Evolutionary conservation across 2,329 filamentous ascomycete genomes (phyloP).

Genomic region (Sporothrix pallida): DNA sequence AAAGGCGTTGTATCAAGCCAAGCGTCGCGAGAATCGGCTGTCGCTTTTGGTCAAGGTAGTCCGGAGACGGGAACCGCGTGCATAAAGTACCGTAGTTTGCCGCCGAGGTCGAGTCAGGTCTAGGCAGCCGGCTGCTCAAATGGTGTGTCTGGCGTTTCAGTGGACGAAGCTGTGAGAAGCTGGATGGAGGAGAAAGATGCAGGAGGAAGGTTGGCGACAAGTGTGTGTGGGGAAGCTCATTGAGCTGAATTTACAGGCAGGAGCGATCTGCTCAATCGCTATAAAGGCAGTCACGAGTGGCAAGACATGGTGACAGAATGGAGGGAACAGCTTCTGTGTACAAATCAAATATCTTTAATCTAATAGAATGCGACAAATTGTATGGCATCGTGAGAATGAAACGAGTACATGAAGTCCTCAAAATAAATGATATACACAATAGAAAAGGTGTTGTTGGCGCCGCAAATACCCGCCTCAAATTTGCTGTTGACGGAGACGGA

Average conservation of each 20-base stretch:
- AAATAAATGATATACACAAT: no score
- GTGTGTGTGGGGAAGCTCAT: conserved; percentile 25
- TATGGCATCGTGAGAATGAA: no score
- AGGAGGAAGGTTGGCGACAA: not conserved
- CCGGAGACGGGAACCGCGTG: not conserved
- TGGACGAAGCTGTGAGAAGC: not conserved
- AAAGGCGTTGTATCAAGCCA: no score
- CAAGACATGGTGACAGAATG: not conserved
- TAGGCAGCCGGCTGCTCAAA: conserved; percentile 9
- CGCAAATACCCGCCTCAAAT: not conserved
- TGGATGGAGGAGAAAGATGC: not conserved
- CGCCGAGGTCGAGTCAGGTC: not conserved
- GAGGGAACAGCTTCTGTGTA: not conserved
- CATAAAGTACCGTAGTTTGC: not conserved
- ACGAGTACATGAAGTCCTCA: no score
- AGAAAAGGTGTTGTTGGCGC: no score
- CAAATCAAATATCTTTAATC: no score
- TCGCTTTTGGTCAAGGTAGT: not conserved
- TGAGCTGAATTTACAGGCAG: conserved; percentile 16
- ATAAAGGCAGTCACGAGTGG: not conserved
- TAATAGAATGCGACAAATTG: no score
- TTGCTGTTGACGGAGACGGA: not conserved
- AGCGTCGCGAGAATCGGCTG: not conserved
- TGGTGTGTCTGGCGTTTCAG: conserved; percentile 7
- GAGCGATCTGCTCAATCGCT: not conserved